These are phyloP conservation scores for Erythrobasidium yunnanense DNA, from an alignment of 768 basidiomycete species.

Conservation along the genomic window DNA sequence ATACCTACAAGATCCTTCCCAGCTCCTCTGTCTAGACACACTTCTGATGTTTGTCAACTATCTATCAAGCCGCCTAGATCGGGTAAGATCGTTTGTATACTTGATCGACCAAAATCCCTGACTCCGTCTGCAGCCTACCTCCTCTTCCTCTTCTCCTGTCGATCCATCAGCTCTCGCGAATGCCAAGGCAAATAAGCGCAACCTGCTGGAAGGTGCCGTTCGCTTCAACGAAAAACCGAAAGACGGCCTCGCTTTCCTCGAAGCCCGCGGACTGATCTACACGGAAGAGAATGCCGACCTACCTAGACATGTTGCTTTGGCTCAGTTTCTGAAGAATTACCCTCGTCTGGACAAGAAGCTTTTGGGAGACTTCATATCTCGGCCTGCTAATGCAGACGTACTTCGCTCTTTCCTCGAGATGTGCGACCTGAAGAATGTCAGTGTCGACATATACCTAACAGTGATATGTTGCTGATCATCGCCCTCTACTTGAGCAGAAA, in stretches of 20 bases:
- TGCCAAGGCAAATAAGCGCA: conserved; percentile 72
- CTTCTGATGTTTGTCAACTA: conserved; percentile 74
- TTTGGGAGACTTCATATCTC: conserved; percentile 83
- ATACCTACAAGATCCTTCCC: conserved; percentile 58
- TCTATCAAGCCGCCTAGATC: conserved; percentile 61
- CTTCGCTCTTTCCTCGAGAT: conserved; percentile 74
- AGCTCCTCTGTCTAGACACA: conserved; percentile 77
- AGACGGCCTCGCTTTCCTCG: conserved; percentile 73
- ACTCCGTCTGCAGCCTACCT: background rate
- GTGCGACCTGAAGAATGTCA: conserved; percentile 79
- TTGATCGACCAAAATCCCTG: too few relatives aligned
- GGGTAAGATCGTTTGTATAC: conserved; percentile 39
- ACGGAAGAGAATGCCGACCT: conserved; percentile 39
- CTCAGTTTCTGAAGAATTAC: conserved; percentile 71
- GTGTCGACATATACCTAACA: conserved; percentile 38
- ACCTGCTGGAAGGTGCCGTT: conserved; percentile 68
- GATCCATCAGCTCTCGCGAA: conserved; percentile 53
- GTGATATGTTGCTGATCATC: background rate
- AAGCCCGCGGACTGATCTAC: conserved; percentile 75
- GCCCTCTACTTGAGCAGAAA: conserved; percentile 52
- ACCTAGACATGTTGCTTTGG: conserved; percentile 55
- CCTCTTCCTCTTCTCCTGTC: conserved; percentile 43
- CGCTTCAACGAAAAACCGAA: conserved; percentile 92
- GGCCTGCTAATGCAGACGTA: conserved; percentile 71
- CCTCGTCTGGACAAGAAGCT: conserved; percentile 81